Evolutionary conservation across 1,284 basidiomycete species (phyloP), one percentile per base, ranked within the genome.

Genomic region (Papiliotrema terrestris): DNA sequence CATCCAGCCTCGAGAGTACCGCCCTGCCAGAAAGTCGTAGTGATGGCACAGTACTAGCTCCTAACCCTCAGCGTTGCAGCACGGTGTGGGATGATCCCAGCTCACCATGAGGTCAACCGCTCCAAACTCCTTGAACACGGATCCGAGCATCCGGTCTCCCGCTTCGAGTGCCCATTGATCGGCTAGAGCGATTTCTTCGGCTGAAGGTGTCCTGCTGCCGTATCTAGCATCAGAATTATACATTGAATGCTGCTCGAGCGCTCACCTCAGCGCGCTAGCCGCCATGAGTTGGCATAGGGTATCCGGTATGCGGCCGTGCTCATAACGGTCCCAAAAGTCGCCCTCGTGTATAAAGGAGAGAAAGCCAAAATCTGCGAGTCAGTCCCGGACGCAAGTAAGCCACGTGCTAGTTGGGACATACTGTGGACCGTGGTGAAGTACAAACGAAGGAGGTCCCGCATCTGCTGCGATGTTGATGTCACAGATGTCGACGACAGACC

Each of bases 71-170:
- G 22, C 26, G 20, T 14, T 37, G 11, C 20, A 39, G 47, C 45
- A n/a, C n/a, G n/a, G n/a, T n/a, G n/a, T 23, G 55, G n/a, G 36
- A 38, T 14, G 19, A 13, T 11, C 45, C 5, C 8, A 8, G n/a
- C 45, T 32, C n/a, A 47, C 56, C 59, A 61, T 61, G 14, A 61
- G 48, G 22, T 61, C 59, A 9, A 58, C 32, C 15, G 56, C 59
- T n/a, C 59, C 59, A 36, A 61, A 61, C 26, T 61, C 59, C 22
- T 29, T 20, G 3, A 54, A 20, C 8, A 53, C 52, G 15, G 32
- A 45, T 13, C 29, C 2, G n/a, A 54, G 43, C 19, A 61, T 22
- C 17, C 32, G 17, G 8, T 58, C 59, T 22, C 59, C 57, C 2
- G 50, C 47, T 6, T 52, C 44, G 6, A 43, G 3, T 1, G 51